Base-by-base conservation (phyloP, 305 asterid genomes). In the Plantago coronopus region DNA sequence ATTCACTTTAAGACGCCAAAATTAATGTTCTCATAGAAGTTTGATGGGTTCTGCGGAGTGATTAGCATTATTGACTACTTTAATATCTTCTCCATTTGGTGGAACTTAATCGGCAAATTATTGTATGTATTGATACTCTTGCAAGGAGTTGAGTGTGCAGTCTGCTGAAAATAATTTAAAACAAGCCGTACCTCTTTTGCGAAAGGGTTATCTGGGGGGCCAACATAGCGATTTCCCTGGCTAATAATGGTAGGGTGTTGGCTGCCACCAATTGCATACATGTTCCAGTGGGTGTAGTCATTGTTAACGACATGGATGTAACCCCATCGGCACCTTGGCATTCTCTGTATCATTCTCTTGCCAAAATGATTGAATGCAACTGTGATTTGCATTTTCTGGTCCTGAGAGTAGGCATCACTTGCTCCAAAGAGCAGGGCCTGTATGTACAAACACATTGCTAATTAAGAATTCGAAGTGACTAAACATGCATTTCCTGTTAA, bases 181-280 rank as follows among this genome's bases (percentile, higher is more conserved):
- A n/a, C 0, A 23, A 34, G 14, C 8, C 43, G 7, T 69, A 87
- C 94, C 95, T 86, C 80, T 73, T 81, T 86, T 61, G 80, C 74
- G 31, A 14, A 66, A 27, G 62, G 71, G 47, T 59, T 67, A 1
- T 66, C 67, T 0, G 81, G 85, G n/a, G 95, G 89, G 13, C 91
- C 97, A 45, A 82, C 76, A 79, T 70, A 84, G 13, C 96, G 68
- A 50, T 87, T 90, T 9, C 96, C 96, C 72, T 90, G 96, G 80
- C 97, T 87, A 15, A 90, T 77, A n/a, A 90, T 85, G 12, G 87
- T 85, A 0, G 97, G 90, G 54, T 74, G 58, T 25, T 58, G 70
- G 79, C 97, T 87, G 5, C 97, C 95, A 14, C 95, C 95, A 18
- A 87, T 80, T 37, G 95, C 95, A 25, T 89, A 89, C 95, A 84